Evolutionary conservation across 1,284 basidiomycete species (phyloP), one percentile per base, ranked within the genome.

Genomic region (Boletellus dicymbophilus): DNA sequence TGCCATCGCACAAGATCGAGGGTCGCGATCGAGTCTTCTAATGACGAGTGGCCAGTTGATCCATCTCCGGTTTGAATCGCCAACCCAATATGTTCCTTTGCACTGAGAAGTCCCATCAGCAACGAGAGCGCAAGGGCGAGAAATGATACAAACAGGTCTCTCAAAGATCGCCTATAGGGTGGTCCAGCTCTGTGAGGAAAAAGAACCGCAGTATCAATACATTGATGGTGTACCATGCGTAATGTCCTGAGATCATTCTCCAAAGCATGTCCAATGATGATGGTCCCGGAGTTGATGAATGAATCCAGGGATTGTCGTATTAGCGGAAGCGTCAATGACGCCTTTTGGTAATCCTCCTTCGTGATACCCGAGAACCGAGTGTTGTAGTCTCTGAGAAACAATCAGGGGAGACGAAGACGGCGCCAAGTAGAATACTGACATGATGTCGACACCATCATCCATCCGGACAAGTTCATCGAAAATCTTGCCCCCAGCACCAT

Each of bases 181-280:
- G 77, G 74, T 4, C 94, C 93, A 36, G 81, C 79, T 3, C 78
- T 74, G 65, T 96, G 94, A 15, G 90, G 91, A 61, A 94, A 95
- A 18, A 97, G 72, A 13, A 88, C 73, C 0, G 84, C 88, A 0
- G 94, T 96, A 61, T 97, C 94, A 18, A 97, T 79, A 51, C 92
- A 86, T 53, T 76, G 80, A 48, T 80, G 74, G 64, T 97, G 95
- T 2, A 97, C 72, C 60, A 97, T 85, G 16, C 94, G 78, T 55
- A 97, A 71, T 7, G 94, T 88, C 63, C 87, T 88, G 54, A 97
- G 72, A 65, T 97, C 95, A 64, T 97, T 97, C 54, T 97, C 95
- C 13, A 97, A 75, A 0, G 82, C 84, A 71, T 92, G 88, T 0
- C 93, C 93, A 51, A 94, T 85, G 26, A 95, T 72, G 53, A 95